phyloP scores from a whole-genome alignment of 331 rosid species.

The Quercus phellos region DNA sequence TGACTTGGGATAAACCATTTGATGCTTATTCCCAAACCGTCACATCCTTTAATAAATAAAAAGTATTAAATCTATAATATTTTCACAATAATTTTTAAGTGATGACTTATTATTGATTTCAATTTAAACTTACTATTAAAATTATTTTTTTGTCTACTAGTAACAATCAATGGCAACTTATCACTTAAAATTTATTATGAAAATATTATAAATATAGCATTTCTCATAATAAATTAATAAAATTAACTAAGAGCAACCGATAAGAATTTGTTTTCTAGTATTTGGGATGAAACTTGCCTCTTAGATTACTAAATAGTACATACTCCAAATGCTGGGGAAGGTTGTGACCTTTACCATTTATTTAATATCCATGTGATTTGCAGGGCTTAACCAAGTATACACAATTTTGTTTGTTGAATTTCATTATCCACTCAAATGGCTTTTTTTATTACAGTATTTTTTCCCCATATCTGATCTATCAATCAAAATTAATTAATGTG shows the following conservation, averaged over 20 bases:
- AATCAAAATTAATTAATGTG: not conserved
- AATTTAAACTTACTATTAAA: too few species aligned
- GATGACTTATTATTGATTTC: too few species aligned
- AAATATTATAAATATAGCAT: too few species aligned
- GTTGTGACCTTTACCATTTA: not conserved
- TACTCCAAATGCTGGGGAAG: not conserved
- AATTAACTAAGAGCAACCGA: not conserved
- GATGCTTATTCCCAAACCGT: not conserved
- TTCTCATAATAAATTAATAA: not conserved
- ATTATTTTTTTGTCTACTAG: too few species aligned
- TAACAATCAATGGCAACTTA: accelerated
- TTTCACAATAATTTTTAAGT: accelerated
- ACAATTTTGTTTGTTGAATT: not conserved
- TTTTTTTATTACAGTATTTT: not conserved
- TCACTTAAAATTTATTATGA: too few species aligned
- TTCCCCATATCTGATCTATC: not conserved
- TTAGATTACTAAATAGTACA: not conserved
- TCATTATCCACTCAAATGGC: not conserved
- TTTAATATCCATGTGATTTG: not conserved
- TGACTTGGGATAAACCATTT: not conserved
- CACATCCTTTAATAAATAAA: not conserved
- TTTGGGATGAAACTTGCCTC: not conserved
- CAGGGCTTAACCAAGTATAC: not conserved
- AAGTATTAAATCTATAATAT: too few species aligned
- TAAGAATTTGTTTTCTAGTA: not conserved